These are phyloP conservation scores for Suillus alpinus DNA, from an alignment of 768 basidiomycete genomes.

Conservation along the genomic window DNA sequence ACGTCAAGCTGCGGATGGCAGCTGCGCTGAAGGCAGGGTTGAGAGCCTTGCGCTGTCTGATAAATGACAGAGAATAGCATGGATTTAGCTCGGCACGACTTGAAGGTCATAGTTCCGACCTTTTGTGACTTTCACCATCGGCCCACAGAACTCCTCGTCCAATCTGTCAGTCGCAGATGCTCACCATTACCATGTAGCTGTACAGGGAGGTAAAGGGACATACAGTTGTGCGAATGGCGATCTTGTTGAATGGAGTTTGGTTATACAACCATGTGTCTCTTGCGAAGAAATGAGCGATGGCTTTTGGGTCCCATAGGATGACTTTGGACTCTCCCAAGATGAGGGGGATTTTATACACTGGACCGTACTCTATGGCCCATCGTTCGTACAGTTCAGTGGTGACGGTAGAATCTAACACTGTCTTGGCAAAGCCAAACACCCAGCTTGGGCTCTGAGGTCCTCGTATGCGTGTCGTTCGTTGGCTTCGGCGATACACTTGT, in stretches of 20 bases:
- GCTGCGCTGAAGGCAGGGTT: conserved; percentile 53
- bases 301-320: conserved; percentile 43
- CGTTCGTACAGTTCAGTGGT: conserved; percentile 34
- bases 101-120: neutral
- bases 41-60: conserved; percentile 48
- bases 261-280: conserved; percentile 47
- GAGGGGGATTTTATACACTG: conserved; percentile 38
- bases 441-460: conserved; percentile 41
- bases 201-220: conserved; percentile 2
- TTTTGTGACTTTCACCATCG: conserved; percentile 20
- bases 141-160: conserved; percentile 31
- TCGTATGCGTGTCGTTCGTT: conserved; percentile 28
- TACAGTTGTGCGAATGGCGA: conserved; percentile 41
- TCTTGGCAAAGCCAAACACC: conserved; percentile 36
- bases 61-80: neutral
- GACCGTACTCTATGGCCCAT: conserved; percentile 45
- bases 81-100: neutral
- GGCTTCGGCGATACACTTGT: neutral
- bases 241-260: conserved; percentile 32
- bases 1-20: conserved; percentile 43
- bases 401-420: conserved; percentile 27
- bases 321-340: conserved; percentile 32
- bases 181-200: neutral
- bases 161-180: neutral
- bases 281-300: conserved; percentile 46